Base-by-base conservation (phyloP, 139 green algal genomes). In the Pseudopediastrum boryanum region DNA sequence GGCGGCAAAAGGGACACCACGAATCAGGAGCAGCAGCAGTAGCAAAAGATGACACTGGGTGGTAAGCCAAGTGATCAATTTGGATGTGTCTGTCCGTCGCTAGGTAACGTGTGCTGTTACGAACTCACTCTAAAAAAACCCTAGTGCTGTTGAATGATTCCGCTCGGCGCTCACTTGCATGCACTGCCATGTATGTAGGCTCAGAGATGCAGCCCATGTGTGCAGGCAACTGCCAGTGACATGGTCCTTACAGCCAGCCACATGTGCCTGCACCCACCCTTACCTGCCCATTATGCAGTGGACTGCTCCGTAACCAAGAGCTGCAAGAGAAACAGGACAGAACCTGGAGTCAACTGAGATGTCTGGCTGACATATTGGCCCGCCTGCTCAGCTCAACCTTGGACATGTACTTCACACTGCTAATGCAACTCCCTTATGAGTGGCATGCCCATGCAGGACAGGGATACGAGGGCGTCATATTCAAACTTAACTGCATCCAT, bases 261-360 rank as follows among this genome's bases (percentile, higher is more conserved):
- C n/a, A n/a, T n/a, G 63, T 29, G 36, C 35, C 36, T n/a, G 7
- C 67, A 43, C 35, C 36, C 7, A 12, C 7, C 25, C 80, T 68
- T 23, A 86, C 71, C 54, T 36, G 2, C 52, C 69, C 65, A 85
- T 90, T 46, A 95, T 85, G 63, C 83, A 85, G 76, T 96, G 89
- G 2, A 95, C 73, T 0, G 84, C 81, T 3, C 89, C 92, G 50
- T 88, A 88, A 13, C 90, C 92, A 42, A 96, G 71, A 1, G 90
- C 90, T 92, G 80, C 75, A 72, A 2, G 2, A 9, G 48, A 2
- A 46, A 66, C 13, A 33, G 27, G 67, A 7, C 31, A 7, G n/a
- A 21, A 71, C 62, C 9, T 5, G 19, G 42, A 44, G 21, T 41
- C 25, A 33, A 23, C 38, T 12, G 25, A 12, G 25, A 68, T 16